These are phyloP conservation scores for Chlamydomonas sphaeroides DNA, from an alignment of 139 green algal species.

Conservation along the genomic window DNA sequence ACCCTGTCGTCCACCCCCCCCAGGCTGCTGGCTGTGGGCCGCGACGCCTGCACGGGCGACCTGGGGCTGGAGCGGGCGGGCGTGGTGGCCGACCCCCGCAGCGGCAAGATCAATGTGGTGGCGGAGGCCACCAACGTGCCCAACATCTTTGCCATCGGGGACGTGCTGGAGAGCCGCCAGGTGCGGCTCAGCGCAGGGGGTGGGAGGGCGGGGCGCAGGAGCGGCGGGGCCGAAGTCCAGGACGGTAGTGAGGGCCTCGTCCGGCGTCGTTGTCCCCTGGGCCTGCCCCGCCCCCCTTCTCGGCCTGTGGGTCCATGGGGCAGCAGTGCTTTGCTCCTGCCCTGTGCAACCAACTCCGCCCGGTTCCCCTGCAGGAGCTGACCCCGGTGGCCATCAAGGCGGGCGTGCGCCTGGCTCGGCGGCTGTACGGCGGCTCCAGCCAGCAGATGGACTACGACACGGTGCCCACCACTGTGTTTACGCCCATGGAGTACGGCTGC, in stretches of 20 bases:
- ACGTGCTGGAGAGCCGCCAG: conserved; percentile 78
- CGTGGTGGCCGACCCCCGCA: conserved; percentile 48
- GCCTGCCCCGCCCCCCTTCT: too few relatives aligned
- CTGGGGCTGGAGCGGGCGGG: conserved; percentile 60
- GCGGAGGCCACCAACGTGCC: conserved; percentile 73
- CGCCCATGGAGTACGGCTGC: conserved; percentile 71
- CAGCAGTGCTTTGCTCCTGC: background rate
- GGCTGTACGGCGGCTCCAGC: conserved; percentile 71
- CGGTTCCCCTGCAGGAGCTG: conserved; percentile 63
- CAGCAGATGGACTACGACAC: conserved; percentile 55
- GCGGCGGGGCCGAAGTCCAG: too few relatives aligned
- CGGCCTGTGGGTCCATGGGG: too few relatives aligned
- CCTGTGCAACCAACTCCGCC: background rate
- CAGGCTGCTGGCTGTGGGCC: conserved; percentile 62
- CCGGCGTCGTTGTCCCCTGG: too few relatives aligned
- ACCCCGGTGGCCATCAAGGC: conserved; percentile 91
- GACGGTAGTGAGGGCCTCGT: too few relatives aligned
- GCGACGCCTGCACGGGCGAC: conserved; percentile 51
- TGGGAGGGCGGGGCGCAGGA: too few relatives aligned
- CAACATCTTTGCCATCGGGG: conserved; percentile 88
- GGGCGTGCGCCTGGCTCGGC: conserved; percentile 86
- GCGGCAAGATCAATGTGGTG: conserved; percentile 59
- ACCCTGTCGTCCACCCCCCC: too few relatives aligned
- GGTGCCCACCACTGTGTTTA: conserved; percentile 72
- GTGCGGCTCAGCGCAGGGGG: background rate